Conservation (phyloP, 2,329 filamentous ascomycete species). For the Phialophora expanda region DNA sequence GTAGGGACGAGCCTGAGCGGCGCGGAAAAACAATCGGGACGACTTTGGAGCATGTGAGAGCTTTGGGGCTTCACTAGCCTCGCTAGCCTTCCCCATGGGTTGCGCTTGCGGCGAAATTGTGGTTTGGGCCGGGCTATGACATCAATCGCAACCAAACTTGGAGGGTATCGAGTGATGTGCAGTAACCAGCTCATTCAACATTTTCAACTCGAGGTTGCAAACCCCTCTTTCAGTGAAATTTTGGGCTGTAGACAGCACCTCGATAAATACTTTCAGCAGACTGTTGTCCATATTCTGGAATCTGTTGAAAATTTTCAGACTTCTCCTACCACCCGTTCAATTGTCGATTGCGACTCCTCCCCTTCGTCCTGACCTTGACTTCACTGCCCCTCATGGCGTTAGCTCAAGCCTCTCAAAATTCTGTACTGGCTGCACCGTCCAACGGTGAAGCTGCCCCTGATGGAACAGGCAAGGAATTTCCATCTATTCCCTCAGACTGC, state of each 20-base stretch:
- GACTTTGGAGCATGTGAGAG: background rate
- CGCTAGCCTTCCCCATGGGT: constrained; percentile 12
- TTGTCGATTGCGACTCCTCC: background rate
- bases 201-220: constrained; percentile 13
- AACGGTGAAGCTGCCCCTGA: constrained; percentile 39
- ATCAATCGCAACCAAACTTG: background rate
- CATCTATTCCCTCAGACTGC: constrained; percentile 5
- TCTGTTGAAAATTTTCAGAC: background rate
- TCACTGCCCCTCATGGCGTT: constrained; percentile 34
- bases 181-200: constrained; percentile 26
- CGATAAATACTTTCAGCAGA: constrained; percentile 17
- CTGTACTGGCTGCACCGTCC: constrained; percentile 40
- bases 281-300: background rate
- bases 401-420: constrained; percentile 43
- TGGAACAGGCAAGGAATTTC: constrained; percentile 39
- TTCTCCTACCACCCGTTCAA: background rate
- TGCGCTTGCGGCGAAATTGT: constrained; percentile 22
- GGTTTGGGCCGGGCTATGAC: background rate
- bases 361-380: background rate
- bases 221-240: constrained; percentile 2
- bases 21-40: constrained; percentile 29
- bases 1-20: background rate
- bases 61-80: constrained; percentile 9
- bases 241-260: background rate
- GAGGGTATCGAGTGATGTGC: background rate